These are phyloP conservation scores for Rhodotorula sp. DNA, from an alignment of 1,284 basidiomycete species.

Conservation along the genomic window DNA sequence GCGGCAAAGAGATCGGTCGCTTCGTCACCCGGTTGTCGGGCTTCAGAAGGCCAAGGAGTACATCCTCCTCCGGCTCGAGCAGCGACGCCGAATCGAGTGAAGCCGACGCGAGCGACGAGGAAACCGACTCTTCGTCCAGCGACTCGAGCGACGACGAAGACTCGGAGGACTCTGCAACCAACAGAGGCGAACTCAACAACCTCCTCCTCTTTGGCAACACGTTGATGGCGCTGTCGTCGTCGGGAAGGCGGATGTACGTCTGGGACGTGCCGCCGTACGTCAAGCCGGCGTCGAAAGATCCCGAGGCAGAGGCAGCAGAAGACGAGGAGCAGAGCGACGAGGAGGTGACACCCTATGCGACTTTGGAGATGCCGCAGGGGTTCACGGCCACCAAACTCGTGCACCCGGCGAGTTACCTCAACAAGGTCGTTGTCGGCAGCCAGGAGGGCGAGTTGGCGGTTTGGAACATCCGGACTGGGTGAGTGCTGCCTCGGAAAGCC, in stretches of 20 bases:
- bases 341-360: slow-evolving; percentile 54
- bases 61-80: neutral
- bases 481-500: too few species aligned
- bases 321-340: slow-evolving; percentile 33
- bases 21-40: slow-evolving; percentile 12
- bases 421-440: slow-evolving; percentile 87
- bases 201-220: slow-evolving; percentile 71
- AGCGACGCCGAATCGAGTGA: neutral
- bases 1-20: slow-evolving; percentile 73
- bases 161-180: neutral
- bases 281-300: slow-evolving; percentile 33
- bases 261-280: slow-evolving; percentile 60
- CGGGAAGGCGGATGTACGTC: slow-evolving; percentile 72
- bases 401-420: slow-evolving; percentile 95
- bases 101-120: neutral
- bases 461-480: slow-evolving; percentile 91
- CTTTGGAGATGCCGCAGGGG: slow-evolving; percentile 68
- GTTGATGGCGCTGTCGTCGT: slow-evolving; percentile 67
- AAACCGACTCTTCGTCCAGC: slow-evolving; percentile 55
- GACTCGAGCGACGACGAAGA: slow-evolving; percentile 41
- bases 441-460: slow-evolving; percentile 78
- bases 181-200: slow-evolving; percentile 47
- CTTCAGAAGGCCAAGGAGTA: neutral
- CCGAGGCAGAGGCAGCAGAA: neutral
- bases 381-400: slow-evolving; percentile 81